A percentile compares a stretch with the other conserved stretches of the same genome.
Conservation (phyloP, 495 filamentous ascomycete genomes). For the Penicillium angulare region DNA sequence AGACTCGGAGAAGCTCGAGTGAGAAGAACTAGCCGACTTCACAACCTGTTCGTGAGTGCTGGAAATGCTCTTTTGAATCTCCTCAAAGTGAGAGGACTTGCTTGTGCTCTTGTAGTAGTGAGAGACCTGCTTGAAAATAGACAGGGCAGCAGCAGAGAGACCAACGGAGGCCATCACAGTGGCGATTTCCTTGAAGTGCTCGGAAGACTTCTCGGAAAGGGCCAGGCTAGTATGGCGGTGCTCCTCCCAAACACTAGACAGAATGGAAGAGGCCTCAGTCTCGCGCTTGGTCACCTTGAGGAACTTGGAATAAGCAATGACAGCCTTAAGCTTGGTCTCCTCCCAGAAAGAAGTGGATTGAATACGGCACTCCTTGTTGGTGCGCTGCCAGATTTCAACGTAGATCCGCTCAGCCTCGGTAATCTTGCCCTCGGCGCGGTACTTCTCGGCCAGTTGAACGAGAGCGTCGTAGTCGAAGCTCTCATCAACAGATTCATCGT, state of each 20-base stretch:
- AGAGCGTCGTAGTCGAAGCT: conserved; percentile 23
- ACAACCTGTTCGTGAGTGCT: conserved; percentile 27
- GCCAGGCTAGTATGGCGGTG: conserved; percentile 24
- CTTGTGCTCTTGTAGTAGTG: conserved; percentile 30
- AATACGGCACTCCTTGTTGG: conserved; percentile 29
- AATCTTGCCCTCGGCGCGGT: conserved; percentile 19
- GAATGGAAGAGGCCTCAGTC: conserved; percentile 32
- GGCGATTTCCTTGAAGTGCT: conserved; percentile 33
- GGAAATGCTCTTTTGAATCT: conserved; percentile 30
- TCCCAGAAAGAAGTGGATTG: conserved; percentile 31
- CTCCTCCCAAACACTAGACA: conserved; percentile 38
- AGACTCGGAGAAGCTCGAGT: conserved; percentile 26
- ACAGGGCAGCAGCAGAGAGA: conserved; percentile 28
- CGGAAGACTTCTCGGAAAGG: conserved; percentile 21
- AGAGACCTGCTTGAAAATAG: conserved; percentile 33
- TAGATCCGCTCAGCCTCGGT: conserved; percentile 29
- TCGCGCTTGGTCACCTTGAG: conserved; percentile 28
- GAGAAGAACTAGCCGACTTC: conserved; percentile 19
- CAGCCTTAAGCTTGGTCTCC: conserved; percentile 27
- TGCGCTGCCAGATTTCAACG: conserved; percentile 37
- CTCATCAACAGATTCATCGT: conserved; percentile 20
- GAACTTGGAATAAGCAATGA: conserved; percentile 32
- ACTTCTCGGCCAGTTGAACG: conserved; percentile 20
- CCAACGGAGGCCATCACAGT: conserved; percentile 35
- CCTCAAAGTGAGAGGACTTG: conserved; percentile 24